These are phyloP conservation scores for Priceomyces haplophilus DNA, from an alignment of 805 yeast species.

Conservation along the genomic window DNA sequence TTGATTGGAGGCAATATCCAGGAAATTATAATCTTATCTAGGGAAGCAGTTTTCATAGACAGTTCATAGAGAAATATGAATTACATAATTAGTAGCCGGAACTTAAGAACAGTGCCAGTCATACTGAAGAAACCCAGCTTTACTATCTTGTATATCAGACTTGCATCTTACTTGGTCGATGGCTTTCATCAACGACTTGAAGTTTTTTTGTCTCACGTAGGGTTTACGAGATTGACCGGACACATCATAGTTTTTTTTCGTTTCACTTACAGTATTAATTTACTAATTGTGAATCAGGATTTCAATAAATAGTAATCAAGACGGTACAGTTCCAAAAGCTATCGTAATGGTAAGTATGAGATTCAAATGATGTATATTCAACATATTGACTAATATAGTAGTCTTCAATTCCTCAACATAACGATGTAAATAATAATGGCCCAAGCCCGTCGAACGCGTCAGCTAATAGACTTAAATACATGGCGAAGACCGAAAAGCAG, in stretches of 20 bases:
- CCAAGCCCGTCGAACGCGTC: conserved; percentile 1
- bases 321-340: neutral
- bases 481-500: conserved; percentile 31
- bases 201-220: too few relatives aligned
- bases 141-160: too few relatives aligned
- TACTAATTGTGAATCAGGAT: neutral
- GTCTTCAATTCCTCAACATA: neutral
- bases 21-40: conserved; percentile 51
- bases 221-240: neutral
- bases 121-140: too few relatives aligned
- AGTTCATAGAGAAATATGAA: neutral
- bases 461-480: conserved; percentile 22
- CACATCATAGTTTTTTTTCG: neutral
- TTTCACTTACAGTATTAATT: neutral
- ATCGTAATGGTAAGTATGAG: neutral
- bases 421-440: neutral
- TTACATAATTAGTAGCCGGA: too few relatives aligned
- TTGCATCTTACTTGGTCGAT: too few relatives aligned
- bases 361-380: neutral
- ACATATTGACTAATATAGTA: neutral
- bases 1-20: conserved; percentile 73
- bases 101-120: too few relatives aligned
- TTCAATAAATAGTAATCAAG: neutral
- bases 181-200: too few relatives aligned
- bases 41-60: conserved; percentile 51